Evolutionary conservation across 75 land plant genomes (phyloP).

Genomic region (Isoetes taiwanensis): DNA sequence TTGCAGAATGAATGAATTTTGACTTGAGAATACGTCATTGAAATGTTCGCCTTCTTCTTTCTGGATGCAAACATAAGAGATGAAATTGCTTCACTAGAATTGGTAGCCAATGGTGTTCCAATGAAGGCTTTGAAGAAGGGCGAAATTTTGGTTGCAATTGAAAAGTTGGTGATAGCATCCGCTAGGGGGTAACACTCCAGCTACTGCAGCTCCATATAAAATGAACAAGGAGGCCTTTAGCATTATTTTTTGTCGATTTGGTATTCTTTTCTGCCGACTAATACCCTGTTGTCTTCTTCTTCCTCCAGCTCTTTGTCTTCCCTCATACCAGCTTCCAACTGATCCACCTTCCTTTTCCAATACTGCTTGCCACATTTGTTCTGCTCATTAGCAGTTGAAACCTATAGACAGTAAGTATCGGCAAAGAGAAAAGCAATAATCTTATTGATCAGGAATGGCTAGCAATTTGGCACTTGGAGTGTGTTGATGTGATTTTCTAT

Average conservation of each 20-base stretch:
- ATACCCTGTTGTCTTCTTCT: not conserved
- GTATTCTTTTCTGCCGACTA: not conserved
- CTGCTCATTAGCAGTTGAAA: too few species aligned
- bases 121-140: not conserved
- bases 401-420: too few species aligned
- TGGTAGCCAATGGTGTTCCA: not conserved
- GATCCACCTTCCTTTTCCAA: too few species aligned
- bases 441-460: too few species aligned
- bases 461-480: too few species aligned
- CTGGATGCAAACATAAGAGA: constrained; percentile 5
- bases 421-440: too few species aligned
- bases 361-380: too few species aligned
- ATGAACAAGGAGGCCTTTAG: not conserved
- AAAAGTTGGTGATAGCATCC: not conserved
- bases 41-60: constrained; percentile 6
- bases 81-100: constrained; percentile 1
- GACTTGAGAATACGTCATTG: constrained; percentile 2
- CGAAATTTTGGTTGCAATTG: not conserved
- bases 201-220: not conserved
- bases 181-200: constrained; percentile 1
- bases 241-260: not conserved
- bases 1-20: too few species aligned
- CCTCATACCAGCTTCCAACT: too few species aligned
- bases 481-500: too few species aligned
- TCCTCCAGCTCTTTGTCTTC: too few species aligned